These are phyloP conservation scores for Pulicaria dysenterica DNA, from an alignment of 129 eudicot genomes.

Conservation along the genomic window DNA sequence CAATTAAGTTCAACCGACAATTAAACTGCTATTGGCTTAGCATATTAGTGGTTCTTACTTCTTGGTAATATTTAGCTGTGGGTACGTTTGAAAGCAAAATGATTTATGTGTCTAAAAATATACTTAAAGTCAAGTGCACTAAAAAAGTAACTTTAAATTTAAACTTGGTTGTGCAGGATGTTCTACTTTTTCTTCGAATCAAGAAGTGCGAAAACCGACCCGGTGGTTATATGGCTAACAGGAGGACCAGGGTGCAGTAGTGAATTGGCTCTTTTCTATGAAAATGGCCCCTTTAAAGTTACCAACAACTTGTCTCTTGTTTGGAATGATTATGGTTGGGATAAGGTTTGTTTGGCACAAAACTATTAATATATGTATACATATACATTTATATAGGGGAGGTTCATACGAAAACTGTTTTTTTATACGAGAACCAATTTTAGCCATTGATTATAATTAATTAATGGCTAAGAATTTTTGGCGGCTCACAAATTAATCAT, in stretches of 20 bases:
- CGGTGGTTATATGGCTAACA: constrained; percentile 89
- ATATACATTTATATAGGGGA: no score
- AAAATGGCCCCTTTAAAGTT: constrained; percentile 89
- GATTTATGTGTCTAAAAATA: no score
- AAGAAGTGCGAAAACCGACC: constrained; percentile 58
- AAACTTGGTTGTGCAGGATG: constrained; percentile 58
- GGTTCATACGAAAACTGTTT: no score
- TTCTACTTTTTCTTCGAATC: constrained; percentile 93
- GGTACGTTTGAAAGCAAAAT: no score
- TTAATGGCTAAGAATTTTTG: no score
- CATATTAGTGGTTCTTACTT: no score
- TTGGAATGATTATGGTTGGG: constrained; percentile 96
- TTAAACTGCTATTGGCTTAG: no score
- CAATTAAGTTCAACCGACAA: no score
- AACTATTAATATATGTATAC: not conserved
- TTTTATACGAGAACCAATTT: no score
- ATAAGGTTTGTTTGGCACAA: constrained; percentile 48
- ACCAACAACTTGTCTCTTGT: constrained; percentile 64
- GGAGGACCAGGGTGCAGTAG: constrained; percentile 98
- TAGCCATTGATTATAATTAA: no score
- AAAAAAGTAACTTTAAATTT: not conserved
- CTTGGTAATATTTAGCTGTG: no score
- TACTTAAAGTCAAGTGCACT: not conserved
- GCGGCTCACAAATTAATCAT: no score
- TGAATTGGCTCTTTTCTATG: constrained; percentile 81